Base-by-base conservation (phyloP, 208 protist species). In the Leishmania aethiopica region DNA sequence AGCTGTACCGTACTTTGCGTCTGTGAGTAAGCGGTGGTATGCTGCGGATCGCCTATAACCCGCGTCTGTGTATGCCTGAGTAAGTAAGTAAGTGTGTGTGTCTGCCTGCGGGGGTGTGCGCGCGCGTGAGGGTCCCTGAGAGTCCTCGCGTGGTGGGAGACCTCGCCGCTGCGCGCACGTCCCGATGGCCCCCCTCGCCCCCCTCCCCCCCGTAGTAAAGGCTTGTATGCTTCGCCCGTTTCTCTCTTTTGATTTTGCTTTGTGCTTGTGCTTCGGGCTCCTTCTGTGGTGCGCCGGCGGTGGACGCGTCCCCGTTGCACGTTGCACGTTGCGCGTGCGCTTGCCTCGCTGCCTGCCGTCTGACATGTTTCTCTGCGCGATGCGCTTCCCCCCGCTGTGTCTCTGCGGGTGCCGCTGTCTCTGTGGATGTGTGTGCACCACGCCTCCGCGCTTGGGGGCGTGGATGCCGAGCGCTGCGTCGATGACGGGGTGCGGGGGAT, bases 201-300 rank as follows among this genome's bases (percentile, higher is more conserved):
- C 25, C 37, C 37, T 6, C 6, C 25, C 22, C 17, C 25, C 28
- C 7, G 57, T 62, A 3, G 51, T 55, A 55, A 55, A 55, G 51
- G 2, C 51, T 4, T 55, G 4, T 55, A 22, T 55, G 51, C 51
- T n/a, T 25, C 57, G 57, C 57, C 57, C 11, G 25, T 32, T 66
- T 78, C 37, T 66, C 15, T 66, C 51, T 78, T 35, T 32, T 40
- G 10, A 28, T 49, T 7, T 19, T 17, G 40, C n/a, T 78, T n/a
- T 75, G 19, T 85, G 25, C 51, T 1, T 77, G 28, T 78, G 22
- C 45, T 77, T 79, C 35, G 13, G 69, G 75, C 57, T 47, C 47
- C 66, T 83, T 0, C 51, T 4, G 70, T 49, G 70, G 28, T 10
- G 45, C 19, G 22, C 42, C 70, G 51, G 45, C 74, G 74, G 74